phyloP scores from a whole-genome alignment of 257 asterid species.

The Thymus quinquecostatus region DNA sequence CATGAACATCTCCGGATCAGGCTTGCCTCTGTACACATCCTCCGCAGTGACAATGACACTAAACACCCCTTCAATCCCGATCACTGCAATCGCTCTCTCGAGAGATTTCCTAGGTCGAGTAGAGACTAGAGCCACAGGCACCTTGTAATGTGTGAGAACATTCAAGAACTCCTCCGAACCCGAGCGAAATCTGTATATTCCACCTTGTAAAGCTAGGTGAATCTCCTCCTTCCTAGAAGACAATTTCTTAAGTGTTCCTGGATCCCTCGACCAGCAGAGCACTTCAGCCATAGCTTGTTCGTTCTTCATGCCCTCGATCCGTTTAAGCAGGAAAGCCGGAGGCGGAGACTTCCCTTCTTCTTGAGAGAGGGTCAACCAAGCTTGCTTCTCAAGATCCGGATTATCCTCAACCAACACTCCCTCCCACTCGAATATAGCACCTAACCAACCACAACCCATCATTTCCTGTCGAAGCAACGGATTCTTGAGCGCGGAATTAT shows the following conservation, averaged over 20 bases:
- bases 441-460: slow-evolving; percentile 97
- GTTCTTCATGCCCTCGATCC: slow-evolving; percentile 93
- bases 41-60: slow-evolving; percentile 79
- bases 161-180: slow-evolving; percentile 83
- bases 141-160: slow-evolving; percentile 66
- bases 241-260: slow-evolving; percentile 61
- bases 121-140: slow-evolving; percentile 95
- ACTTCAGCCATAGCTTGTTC: slow-evolving; percentile 97
- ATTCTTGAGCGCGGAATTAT: slow-evolving; percentile 74
- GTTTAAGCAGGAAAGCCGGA: slow-evolving; percentile 67
- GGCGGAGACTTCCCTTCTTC: slow-evolving; percentile 91
- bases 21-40: slow-evolving; percentile 90
- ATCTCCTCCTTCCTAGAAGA: slow-evolving; percentile 82
- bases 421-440: slow-evolving; percentile 95
- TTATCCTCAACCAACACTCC: slow-evolving; percentile 86
- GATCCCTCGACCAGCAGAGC: slow-evolving; percentile 97
- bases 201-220: slow-evolving; percentile 78
- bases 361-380: slow-evolving; percentile 80
- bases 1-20: slow-evolving; percentile 94
- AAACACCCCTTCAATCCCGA: slow-evolving; percentile 76
- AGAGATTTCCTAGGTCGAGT: slow-evolving; percentile 77
- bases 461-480: slow-evolving; percentile 92
- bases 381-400: slow-evolving; percentile 85
- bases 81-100: slow-evolving; percentile 61
- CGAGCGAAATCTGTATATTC: slow-evolving; percentile 69